Percentiles rank a stretch among this genome's conserved stretches.
These are phyloP conservation scores for Yarrowia sp. DNA, from an alignment of 805 yeast genomes.

Conservation along the genomic window DNA sequence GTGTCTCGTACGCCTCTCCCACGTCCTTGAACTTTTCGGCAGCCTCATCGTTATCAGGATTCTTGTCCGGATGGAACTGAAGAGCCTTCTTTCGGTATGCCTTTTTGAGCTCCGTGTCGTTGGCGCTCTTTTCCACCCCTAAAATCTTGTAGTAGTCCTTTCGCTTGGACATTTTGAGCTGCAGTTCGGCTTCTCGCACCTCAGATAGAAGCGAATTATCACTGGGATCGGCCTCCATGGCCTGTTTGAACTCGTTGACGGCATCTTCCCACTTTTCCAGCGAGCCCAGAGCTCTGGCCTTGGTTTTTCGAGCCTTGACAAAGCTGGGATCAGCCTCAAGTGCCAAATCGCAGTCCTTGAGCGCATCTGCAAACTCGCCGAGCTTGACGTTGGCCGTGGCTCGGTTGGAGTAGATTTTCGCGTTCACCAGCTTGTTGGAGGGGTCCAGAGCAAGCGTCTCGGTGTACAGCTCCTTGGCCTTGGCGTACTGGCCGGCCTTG, in stretches of 20 bases:
- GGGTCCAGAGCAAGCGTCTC: slow-evolving; percentile 67
- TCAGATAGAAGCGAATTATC: slow-evolving; percentile 39
- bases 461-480: slow-evolving; percentile 70
- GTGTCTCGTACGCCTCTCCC: slow-evolving; percentile 79
- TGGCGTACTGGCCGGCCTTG: slow-evolving; percentile 58
- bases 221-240: slow-evolving; percentile 40
- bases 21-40: slow-evolving; percentile 93
- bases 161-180: slow-evolving; percentile 41
- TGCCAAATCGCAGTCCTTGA: slow-evolving; percentile 69
- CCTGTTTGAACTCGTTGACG: slow-evolving; percentile 39
- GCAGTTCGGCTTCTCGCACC: slow-evolving; percentile 43
- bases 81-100: slow-evolving; percentile 74
- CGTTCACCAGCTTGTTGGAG: slow-evolving; percentile 47
- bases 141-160: slow-evolving; percentile 61
- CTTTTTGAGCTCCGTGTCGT: slow-evolving; percentile 58
- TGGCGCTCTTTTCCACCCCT: slow-evolving; percentile 51
- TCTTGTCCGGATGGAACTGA: slow-evolving; percentile 77
- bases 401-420: slow-evolving; percentile 67
- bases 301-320: slow-evolving; percentile 52
- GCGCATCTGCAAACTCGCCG: slow-evolving; percentile 75
- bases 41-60: slow-evolving; percentile 61
- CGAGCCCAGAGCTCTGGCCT: slow-evolving; percentile 41
- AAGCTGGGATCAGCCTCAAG: slow-evolving; percentile 64
- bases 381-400: slow-evolving; percentile 81
- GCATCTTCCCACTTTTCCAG: slow-evolving; percentile 44